A percentile compares a stretch with the other conserved stretches of the same genome.
Evolutionary conservation across 2,329 filamentous ascomycete species (phyloP).

Genomic region (Golovinomyces cichoracearum): DNA sequence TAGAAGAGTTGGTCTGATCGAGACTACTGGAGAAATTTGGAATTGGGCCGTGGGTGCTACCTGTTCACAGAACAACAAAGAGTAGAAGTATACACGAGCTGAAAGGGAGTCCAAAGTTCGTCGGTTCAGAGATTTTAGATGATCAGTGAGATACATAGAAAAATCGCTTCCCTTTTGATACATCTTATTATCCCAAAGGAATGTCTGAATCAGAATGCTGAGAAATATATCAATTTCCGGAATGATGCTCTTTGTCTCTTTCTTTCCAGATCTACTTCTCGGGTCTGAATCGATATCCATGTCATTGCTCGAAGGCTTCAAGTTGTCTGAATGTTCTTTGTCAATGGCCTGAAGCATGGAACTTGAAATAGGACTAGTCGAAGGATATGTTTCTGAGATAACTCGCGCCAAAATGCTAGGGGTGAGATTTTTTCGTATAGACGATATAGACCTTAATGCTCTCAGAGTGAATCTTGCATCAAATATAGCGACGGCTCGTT

Average conservation of each 20-base stretch:
- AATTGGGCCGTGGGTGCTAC: constrained; percentile 69
- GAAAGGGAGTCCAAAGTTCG: constrained; percentile 81
- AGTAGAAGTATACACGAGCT: constrained; percentile 95
- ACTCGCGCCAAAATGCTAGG: constrained; percentile 57
- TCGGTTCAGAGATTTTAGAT: constrained; percentile 70
- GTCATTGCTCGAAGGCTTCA: constrained; percentile 29
- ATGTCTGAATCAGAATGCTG: constrained; percentile 63
- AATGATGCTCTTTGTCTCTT: constrained; percentile 44
- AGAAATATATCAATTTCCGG: constrained; percentile 78
- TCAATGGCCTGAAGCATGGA: constrained; percentile 44
- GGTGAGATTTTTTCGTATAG: constrained; percentile 72
- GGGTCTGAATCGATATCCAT: constrained; percentile 48
- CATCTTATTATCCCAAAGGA: constrained; percentile 64
- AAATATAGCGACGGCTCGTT: constrained; percentile 76
- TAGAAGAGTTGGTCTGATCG: constrained; percentile 63
- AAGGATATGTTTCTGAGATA: constrained; percentile 55
- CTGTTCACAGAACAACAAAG: constrained; percentile 82
- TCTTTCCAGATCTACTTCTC: constrained; percentile 36
- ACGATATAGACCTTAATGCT: constrained; percentile 82
- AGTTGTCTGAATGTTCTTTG: constrained; percentile 37
- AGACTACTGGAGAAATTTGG: constrained; percentile 61
- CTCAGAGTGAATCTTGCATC: constrained; percentile 86
- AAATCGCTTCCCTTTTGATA: constrained; percentile 60
- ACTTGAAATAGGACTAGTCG: constrained; percentile 33
- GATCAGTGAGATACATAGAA: constrained; percentile 58